These are phyloP conservation scores for Tephrocybe sp. DNA, from an alignment of 768 basidiomycete genomes.

Conservation along the genomic window DNA sequence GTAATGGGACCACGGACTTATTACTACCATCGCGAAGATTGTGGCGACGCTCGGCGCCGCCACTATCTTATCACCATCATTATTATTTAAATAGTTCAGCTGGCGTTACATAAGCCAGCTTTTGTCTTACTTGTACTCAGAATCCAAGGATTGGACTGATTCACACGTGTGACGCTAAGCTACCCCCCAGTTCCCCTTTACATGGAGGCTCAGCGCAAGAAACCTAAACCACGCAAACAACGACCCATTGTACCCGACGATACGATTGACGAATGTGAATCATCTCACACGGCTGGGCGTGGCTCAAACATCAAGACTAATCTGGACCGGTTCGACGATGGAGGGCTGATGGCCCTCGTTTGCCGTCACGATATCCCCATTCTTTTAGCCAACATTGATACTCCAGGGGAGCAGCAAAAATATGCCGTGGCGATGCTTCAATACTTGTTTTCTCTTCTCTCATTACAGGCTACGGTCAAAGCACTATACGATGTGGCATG, in stretches of 20 bases:
- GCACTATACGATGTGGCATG: constrained; percentile 34
- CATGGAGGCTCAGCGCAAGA: constrained; percentile 8
- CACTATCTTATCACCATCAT: no score
- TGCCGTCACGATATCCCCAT: constrained; percentile 36
- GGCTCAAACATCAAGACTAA: constrained; percentile 17
- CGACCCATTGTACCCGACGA: constrained; percentile 21
- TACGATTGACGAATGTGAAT: constrained; percentile 32
- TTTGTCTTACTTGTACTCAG: no score
- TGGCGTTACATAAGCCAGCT: no score
- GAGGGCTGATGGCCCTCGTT: constrained; percentile 34
- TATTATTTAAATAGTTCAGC: no score
- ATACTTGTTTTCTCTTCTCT: constrained; percentile 27
- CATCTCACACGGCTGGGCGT: constrained; percentile 29
- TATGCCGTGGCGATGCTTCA: constrained; percentile 33
- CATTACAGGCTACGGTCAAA: constrained; percentile 21
- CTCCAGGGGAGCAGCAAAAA: constrained; percentile 36
- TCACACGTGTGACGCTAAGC: no score
- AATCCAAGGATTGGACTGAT: no score
- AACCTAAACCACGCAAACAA: constrained; percentile 11
- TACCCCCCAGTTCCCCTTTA: no score
- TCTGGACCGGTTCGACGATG: constrained; percentile 27
- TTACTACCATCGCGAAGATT: no score
- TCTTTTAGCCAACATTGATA: constrained; percentile 36
- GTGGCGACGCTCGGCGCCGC: no score
- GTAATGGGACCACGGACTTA: no score